Conservation (phyloP, 495 filamentous ascomycete species). For the Lasiosphaeria hispida region DNA sequence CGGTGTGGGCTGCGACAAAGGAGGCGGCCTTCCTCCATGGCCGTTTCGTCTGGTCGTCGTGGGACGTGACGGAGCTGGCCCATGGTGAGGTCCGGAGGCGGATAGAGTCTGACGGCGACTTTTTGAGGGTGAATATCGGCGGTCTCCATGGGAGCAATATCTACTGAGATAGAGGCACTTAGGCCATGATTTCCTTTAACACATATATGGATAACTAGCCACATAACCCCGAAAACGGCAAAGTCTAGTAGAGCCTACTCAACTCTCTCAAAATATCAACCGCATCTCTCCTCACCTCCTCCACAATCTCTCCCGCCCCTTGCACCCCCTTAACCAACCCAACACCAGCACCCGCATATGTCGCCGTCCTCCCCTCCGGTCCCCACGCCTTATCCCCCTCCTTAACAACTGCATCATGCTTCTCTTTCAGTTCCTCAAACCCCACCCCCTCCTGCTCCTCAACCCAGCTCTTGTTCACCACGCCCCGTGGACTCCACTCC, state of each 20-base stretch:
- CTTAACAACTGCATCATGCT: constrained; percentile 55
- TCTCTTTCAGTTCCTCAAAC: constrained; percentile 57
- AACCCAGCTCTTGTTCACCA: constrained; percentile 59
- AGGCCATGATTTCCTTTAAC: too few species aligned
- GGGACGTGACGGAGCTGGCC: constrained; percentile 52
- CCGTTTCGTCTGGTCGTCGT: constrained; percentile 46
- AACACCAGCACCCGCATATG: constrained; percentile 64
- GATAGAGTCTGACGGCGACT: constrained; percentile 33
- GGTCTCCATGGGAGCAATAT: constrained; percentile 13
- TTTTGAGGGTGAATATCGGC: constrained; percentile 26
- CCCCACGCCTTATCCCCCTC: constrained; percentile 62
- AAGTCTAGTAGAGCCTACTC: background rate
- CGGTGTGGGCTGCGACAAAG: constrained; percentile 45
- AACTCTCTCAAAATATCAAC: constrained; percentile 46
- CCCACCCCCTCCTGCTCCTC: constrained; percentile 56
- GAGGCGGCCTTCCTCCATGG: constrained; percentile 51
- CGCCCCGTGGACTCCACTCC: constrained; percentile 58
- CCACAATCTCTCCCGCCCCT: constrained; percentile 66
- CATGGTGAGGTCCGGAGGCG: constrained; percentile 31
- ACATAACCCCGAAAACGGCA: background rate
- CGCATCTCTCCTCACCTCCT: constrained; percentile 64
- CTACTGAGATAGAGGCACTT: too few species aligned
- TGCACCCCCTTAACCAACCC: constrained; percentile 64
- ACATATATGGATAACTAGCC: too few species aligned
- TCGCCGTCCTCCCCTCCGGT: constrained; percentile 60